Conservation (phyloP, 176 grass and related monocot species). For the Thinopyrum elongatum region DNA sequence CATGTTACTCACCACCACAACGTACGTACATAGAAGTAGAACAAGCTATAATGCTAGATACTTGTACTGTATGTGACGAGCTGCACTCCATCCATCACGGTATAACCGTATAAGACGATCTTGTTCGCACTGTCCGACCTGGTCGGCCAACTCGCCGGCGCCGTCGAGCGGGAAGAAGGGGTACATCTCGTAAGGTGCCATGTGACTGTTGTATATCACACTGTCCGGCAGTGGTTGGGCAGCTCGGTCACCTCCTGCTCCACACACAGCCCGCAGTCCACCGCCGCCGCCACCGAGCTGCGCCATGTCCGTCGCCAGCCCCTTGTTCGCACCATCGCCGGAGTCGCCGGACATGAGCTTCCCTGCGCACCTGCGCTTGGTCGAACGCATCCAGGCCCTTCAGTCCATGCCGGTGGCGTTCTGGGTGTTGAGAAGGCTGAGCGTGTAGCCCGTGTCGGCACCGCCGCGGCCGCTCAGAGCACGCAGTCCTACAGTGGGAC, state of each 20-base stretch:
- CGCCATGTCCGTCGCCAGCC: conserved; percentile 34
- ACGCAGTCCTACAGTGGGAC: conserved; percentile 41
- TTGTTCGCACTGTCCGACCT: too few relatives aligned
- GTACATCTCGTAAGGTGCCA: too few relatives aligned
- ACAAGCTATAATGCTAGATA: too few relatives aligned
- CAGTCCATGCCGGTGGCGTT: conserved; percentile 50
- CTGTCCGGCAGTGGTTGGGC: conserved; percentile 48
- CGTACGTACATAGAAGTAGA: too few relatives aligned
- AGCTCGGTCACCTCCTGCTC: conserved; percentile 23
- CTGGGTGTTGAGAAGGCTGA: conserved; percentile 59
- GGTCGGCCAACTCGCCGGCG: too few relatives aligned
- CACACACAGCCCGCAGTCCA: conserved; percentile 49
- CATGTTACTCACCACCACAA: too few relatives aligned
- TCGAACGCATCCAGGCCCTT: conserved; percentile 51
- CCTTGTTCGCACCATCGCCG: not conserved
- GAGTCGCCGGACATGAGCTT: conserved; percentile 48
- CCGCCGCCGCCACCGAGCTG: not conserved
- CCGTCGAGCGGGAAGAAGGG: too few relatives aligned
- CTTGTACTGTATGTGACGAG: too few relatives aligned
- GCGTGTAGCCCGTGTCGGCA: conserved; percentile 48
- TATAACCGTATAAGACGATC: too few relatives aligned
- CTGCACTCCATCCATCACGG: too few relatives aligned
- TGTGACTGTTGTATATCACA: conserved; percentile 59
- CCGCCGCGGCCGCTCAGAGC: conserved; percentile 30
- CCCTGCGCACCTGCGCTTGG: not conserved